Conservation (phyloP, 768 basidiomycete genomes). For the Tricholoma sp. region DNA sequence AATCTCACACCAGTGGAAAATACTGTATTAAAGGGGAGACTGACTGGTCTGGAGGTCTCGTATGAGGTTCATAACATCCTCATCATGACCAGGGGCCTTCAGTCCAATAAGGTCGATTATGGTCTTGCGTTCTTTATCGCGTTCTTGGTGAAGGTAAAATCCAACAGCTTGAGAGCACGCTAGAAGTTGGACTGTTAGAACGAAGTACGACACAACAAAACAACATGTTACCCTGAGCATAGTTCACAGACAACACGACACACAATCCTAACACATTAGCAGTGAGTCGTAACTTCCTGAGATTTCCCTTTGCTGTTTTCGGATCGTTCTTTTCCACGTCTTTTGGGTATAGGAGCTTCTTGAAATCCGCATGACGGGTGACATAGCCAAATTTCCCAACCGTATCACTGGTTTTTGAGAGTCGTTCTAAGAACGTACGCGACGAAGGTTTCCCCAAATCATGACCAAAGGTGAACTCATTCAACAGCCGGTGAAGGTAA, state of each 20-base stretch:
- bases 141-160: constrained; percentile 19
- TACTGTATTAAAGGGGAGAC: not conserved
- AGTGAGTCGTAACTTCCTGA: constrained; percentile 11
- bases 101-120: constrained; percentile 15
- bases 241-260: constrained; percentile 16
- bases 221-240: constrained; percentile 12
- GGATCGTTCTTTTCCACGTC: not conserved
- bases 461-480: not conserved
- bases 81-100: constrained; percentile 3
- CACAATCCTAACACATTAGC: constrained; percentile 14
- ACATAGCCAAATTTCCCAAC: constrained; percentile 5
- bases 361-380: constrained; percentile 1
- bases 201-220: not conserved
- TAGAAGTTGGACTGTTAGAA: not conserved
- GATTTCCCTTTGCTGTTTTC: constrained; percentile 3
- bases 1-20: not conserved
- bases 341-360: not conserved
- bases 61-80: not conserved
- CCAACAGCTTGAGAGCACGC: constrained; percentile 20
- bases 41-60: not conserved
- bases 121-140: constrained; percentile 9
- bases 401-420: constrained; percentile 10
- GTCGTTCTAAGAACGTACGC: constrained; percentile 14
- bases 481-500: not conserved
- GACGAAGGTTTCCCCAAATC: constrained; percentile 5